Percentiles rank a stretch among this genome's conserved stretches.
These are phyloP conservation scores for Anethum foeniculum DNA, from an alignment of 140 eudicot genomes.

Conservation along the genomic window DNA sequence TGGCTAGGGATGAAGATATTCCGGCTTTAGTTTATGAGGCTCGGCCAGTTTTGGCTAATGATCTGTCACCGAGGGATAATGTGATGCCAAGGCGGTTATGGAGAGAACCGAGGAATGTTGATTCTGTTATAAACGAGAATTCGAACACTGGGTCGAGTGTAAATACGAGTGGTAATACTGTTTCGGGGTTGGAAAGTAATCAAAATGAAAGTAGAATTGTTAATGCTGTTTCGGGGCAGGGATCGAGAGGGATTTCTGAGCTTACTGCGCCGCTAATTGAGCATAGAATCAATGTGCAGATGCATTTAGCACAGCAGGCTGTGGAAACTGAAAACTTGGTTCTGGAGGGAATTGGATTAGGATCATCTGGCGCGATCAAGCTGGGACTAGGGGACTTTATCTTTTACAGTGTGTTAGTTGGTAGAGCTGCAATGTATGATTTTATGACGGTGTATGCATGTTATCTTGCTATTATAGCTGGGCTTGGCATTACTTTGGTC, in stretches of 20 bases:
- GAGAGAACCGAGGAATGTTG: slow-evolving; percentile 36
- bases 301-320: slow-evolving; percentile 24
- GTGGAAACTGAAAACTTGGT: slow-evolving; percentile 37
- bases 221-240: slow-evolving; percentile 45
- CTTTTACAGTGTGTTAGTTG: slow-evolving; percentile 85
- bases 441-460: slow-evolving; percentile 97
- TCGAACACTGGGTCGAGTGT: slow-evolving; percentile 5
- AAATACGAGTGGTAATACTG: background rate
- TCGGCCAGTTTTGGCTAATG: slow-evolving; percentile 45
- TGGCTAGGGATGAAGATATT: slow-evolving; percentile 85
- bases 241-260: slow-evolving; percentile 29
- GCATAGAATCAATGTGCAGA: slow-evolving; percentile 30
- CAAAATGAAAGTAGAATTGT: slow-evolving; percentile 27
- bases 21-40: slow-evolving; percentile 98
- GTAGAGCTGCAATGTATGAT: slow-evolving; percentile 97
- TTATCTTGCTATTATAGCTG: slow-evolving; percentile 94
- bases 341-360: slow-evolving; percentile 94
- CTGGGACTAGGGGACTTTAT: slow-evolving; percentile 92
- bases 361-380: slow-evolving; percentile 88
- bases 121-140: slow-evolving; percentile 22
- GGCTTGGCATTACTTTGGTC: slow-evolving; percentile 80
- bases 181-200: slow-evolving; percentile 12
- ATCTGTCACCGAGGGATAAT: slow-evolving; percentile 6
- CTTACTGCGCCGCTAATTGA: slow-evolving; percentile 66
- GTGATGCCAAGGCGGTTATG: slow-evolving; percentile 50